phyloP scores from a whole-genome alignment of 2,329 filamentous ascomycete genomes.

The Fusarium sp. region DNA sequence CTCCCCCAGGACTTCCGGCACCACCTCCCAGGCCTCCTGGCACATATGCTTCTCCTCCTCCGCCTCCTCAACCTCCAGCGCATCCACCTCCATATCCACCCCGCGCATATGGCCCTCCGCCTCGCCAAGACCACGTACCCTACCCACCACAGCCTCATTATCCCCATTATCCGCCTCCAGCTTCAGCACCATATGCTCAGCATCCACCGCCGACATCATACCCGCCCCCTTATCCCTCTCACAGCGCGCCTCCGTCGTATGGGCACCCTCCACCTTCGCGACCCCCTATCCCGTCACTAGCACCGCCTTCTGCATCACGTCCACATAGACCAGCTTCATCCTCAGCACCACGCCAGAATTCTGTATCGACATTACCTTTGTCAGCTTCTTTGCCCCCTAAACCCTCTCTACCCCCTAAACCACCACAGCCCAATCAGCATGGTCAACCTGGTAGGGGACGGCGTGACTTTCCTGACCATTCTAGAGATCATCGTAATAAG shows the following conservation, averaged over 20 bases:
- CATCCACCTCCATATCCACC: constrained; percentile 31
- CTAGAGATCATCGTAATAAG: constrained; percentile 45
- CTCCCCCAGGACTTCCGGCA: constrained; percentile 38
- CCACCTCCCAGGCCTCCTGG: constrained; percentile 31
- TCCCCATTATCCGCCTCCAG: constrained; percentile 32
- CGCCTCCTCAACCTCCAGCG: constrained; percentile 25
- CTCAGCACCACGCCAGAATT: constrained; percentile 24
- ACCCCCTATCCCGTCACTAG: constrained; percentile 21
- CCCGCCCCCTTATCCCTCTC: constrained; percentile 34
- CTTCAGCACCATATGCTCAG: constrained; percentile 29
- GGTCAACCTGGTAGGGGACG: constrained; percentile 30
- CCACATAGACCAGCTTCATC: constrained; percentile 25
- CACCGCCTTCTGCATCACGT: constrained; percentile 20
- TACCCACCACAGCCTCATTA: constrained; percentile 35
- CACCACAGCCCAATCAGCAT: constrained; percentile 35
- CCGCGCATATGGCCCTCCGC: constrained; percentile 33
- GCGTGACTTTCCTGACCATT: constrained; percentile 41
- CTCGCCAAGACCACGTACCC: constrained; percentile 23
- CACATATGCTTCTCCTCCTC: constrained; percentile 24
- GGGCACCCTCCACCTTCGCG: constrained; percentile 25
- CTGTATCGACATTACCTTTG: constrained; percentile 22
- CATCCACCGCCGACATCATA: constrained; percentile 31
- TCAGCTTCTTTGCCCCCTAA: constrained; percentile 47
- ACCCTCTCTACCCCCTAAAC: constrained; percentile 46
- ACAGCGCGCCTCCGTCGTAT: constrained; percentile 30